These are phyloP conservation scores for Medicago truncatula DNA, from an alignment of 306 rosid genomes.

Conservation along the genomic window MtrunA17r5.0-ANR NC_053047.1:17832501-17833000, in stretches of 20 bases:
- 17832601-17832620: slow-evolving; percentile 35
- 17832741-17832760: slow-evolving; percentile 24
- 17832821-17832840: slow-evolving; percentile 3
- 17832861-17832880: background rate
- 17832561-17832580: slow-evolving; percentile 39
- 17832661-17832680: slow-evolving; percentile 12
- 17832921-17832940: no score
- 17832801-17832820: background rate
- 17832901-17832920: no score
- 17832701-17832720: background rate
- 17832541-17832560: slow-evolving; percentile 39
- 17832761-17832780: slow-evolving; percentile 35
- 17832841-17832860: background rate
- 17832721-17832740: background rate
- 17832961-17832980: no score
- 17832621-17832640: slow-evolving; percentile 31
- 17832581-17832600: slow-evolving; percentile 16
- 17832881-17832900: background rate
- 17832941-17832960: no score
- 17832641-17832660: slow-evolving; percentile 11
- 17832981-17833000: no score
- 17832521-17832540: slow-evolving; percentile 19
- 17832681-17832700: slow-evolving; percentile 20
- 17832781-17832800: background rate
- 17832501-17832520: slow-evolving; percentile 18